phyloP scores from a whole-genome alignment of 2,329 filamentous ascomycete genomes.

The Periconia sp. region DNA sequence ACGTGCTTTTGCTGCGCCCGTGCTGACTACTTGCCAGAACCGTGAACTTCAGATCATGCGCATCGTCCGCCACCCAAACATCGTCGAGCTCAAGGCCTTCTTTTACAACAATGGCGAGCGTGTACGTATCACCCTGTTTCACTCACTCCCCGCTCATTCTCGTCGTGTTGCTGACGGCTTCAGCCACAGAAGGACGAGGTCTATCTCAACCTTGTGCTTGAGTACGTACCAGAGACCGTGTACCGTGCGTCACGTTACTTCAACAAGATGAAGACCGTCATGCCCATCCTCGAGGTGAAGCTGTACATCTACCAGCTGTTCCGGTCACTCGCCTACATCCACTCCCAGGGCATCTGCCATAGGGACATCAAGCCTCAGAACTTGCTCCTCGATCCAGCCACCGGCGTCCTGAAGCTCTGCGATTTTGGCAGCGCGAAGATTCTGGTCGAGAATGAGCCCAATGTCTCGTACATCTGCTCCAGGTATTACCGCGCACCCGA shows the following conservation, averaged over 20 bases:
- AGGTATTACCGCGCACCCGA: conserved; percentile 98
- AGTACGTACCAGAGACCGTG: conserved; percentile 97
- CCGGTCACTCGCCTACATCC: conserved; percentile 96
- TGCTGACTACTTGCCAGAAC: conserved; percentile 69
- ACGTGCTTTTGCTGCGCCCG: conserved; percentile 14
- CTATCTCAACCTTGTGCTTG: conserved; percentile 96
- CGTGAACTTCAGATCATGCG: conserved; percentile 99
- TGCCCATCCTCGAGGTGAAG: conserved; percentile 98
- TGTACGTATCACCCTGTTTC: too few species aligned
- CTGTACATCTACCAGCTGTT: conserved; percentile 99
- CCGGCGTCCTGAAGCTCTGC: conserved; percentile 93
- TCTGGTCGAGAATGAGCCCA: conserved; percentile 96
- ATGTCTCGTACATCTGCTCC: conserved; percentile 99
- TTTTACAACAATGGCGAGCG: conserved; percentile 99
- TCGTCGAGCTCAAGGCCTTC: conserved; percentile 98
- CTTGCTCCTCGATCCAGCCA: conserved; percentile 87
- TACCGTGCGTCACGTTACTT: conserved; percentile 98
- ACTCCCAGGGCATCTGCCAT: conserved; percentile 98
- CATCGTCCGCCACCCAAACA: conserved; percentile 98
- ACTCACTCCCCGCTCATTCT: conserved; percentile 1
- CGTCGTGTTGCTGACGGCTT: conserved; percentile 36
- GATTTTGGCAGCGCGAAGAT: conserved; percentile 99
- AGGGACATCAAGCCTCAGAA: conserved; percentile 99
- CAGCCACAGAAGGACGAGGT: conserved; percentile 79
- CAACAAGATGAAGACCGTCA: conserved; percentile 99